Evolutionary conservation across 768 basidiomycete species (phyloP).

Genomic region (Mycena epipterygia): DNA sequence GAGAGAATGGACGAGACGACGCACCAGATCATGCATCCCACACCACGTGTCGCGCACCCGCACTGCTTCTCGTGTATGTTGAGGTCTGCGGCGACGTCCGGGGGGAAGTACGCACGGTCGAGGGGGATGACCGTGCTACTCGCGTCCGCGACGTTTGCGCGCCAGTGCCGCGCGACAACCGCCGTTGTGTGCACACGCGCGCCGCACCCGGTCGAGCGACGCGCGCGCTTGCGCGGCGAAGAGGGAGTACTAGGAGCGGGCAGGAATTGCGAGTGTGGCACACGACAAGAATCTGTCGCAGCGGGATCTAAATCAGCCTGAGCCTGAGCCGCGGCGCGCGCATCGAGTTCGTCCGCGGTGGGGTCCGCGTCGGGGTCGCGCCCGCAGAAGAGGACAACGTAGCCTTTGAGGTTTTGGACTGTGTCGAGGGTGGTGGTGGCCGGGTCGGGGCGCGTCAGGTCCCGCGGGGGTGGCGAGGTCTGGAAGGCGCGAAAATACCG

Average conservation of each 20-base stretch:
- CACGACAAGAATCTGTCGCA: too few species aligned
- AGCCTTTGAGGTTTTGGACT: slow-evolving; percentile 7
- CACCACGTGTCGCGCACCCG: slow-evolving; percentile 6
- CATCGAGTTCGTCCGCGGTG: neutral
- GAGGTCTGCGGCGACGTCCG: neutral
- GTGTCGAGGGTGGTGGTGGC: neutral
- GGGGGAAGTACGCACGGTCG: slow-evolving; percentile 6
- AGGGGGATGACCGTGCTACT: neutral
- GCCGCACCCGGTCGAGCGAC: slow-evolving; percentile 7
- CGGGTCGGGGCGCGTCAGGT: neutral
- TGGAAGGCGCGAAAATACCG: too few species aligned
- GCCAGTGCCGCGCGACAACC: neutral
- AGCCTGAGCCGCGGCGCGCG: too few species aligned
- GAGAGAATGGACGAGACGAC: neutral
- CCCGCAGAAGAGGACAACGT: slow-evolving; percentile 14
- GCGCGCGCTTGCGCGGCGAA: neutral
- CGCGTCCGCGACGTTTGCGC: neutral
- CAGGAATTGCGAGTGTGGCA: too few species aligned
- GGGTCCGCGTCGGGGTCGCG: neutral
- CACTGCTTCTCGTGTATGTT: slow-evolving; percentile 9
- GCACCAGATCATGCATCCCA: slow-evolving; percentile 6
- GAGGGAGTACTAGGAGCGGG: too few species aligned
- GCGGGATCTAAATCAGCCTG: too few species aligned
- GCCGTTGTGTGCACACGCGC: slow-evolving; percentile 1
- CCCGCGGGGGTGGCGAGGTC: too few species aligned